These are phyloP conservation scores for Globisporangium mamillatum DNA, from an alignment of 352 stramenopile species.

Conservation along the genomic window DNA sequence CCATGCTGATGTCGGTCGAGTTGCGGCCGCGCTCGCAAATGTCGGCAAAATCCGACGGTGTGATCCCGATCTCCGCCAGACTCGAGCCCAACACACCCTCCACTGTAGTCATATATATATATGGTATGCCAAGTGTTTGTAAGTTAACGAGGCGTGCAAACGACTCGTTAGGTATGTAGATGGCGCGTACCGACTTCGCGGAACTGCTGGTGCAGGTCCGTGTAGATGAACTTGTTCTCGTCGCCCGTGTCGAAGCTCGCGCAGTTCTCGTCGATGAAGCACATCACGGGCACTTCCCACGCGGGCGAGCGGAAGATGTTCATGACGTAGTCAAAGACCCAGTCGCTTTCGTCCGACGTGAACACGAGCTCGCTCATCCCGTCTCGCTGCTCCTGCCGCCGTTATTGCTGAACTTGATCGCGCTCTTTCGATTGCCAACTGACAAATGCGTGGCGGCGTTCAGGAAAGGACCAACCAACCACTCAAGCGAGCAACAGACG, in stretches of 20 bases:
- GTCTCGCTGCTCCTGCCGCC: neutral
- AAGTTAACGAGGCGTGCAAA: too few relatives aligned
- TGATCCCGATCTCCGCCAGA: constrained; percentile 83
- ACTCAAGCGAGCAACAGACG: neutral
- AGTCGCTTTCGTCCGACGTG: constrained; percentile 68
- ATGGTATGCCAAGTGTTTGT: too few relatives aligned
- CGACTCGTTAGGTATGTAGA: too few relatives aligned
- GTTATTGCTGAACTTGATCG: neutral
- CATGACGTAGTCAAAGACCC: constrained; percentile 89
- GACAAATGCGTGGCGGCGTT: neutral
- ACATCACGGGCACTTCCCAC: constrained; percentile 88
- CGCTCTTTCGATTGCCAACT: neutral
- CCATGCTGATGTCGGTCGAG: constrained; percentile 54
- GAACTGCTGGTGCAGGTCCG: constrained; percentile 82
- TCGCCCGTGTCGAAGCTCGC: constrained; percentile 86
- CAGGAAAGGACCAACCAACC: neutral
- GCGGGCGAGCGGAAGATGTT: constrained; percentile 84
- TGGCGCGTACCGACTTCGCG: constrained; percentile 41
- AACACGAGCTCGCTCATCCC: constrained; percentile 33
- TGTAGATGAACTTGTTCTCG: constrained; percentile 90
- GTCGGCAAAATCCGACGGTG: constrained; percentile 76
- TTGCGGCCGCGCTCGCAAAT: constrained; percentile 73
- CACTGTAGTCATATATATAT: constrained; percentile 24
- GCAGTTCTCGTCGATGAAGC: constrained; percentile 90
- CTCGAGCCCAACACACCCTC: constrained; percentile 77